phyloP scores from a whole-genome alignment of 2,329 filamentous ascomycete genomes.

The Penicillium sumatraense region DNA sequence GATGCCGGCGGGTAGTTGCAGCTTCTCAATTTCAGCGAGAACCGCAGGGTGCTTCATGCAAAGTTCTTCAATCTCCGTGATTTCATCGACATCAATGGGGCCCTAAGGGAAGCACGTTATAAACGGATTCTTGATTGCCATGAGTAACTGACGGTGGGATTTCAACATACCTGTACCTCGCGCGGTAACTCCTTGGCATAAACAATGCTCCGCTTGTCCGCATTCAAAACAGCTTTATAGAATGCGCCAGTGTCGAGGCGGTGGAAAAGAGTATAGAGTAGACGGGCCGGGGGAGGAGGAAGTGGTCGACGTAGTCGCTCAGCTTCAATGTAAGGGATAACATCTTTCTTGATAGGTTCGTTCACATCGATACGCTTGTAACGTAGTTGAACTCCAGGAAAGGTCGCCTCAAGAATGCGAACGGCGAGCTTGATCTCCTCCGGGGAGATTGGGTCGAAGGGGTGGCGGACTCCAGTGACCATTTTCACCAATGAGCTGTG shows the following conservation, averaged over 20 bases:
- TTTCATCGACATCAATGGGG: slow-evolving; percentile 63
- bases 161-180: slow-evolving; percentile 46
- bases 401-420: slow-evolving; percentile 40
- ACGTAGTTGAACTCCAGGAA: slow-evolving; percentile 43
- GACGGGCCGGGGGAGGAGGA: slow-evolving; percentile 55
- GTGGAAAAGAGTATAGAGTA: slow-evolving; percentile 58
- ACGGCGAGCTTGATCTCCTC: slow-evolving; percentile 43
- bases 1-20: slow-evolving; percentile 62
- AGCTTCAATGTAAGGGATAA: slow-evolving; percentile 64
- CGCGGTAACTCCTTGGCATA: slow-evolving; percentile 51
- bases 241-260: slow-evolving; percentile 47
- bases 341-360: slow-evolving; percentile 65
- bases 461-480: slow-evolving; percentile 35
- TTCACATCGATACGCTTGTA: slow-evolving; percentile 71
- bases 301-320: slow-evolving; percentile 59
- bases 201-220: slow-evolving; percentile 39
- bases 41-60: slow-evolving; percentile 61
- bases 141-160: not conserved
- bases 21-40: slow-evolving; percentile 62
- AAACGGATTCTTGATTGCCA: slow-evolving; percentile 39
- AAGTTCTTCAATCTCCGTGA: slow-evolving; percentile 60
- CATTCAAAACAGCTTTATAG: slow-evolving; percentile 46
- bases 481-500: slow-evolving; percentile 10
- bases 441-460: slow-evolving; percentile 45
- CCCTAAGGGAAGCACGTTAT: slow-evolving; percentile 61